Conservation (phyloP, 257 asterid species). For the Solanum virginianum region DNA sequence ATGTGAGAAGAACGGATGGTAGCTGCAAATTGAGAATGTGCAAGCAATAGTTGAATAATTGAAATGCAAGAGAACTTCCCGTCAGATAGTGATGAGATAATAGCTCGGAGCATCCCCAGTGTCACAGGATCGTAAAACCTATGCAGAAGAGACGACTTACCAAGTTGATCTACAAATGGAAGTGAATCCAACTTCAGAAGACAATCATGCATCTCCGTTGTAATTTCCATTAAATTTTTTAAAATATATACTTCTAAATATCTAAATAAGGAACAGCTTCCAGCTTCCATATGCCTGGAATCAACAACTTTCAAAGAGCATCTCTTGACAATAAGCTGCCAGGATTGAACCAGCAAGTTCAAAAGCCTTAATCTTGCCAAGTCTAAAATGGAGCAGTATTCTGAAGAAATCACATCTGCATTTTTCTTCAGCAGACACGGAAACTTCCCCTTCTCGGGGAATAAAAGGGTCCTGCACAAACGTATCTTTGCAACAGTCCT, state of each 20-base stretch:
- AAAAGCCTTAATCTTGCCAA: slow-evolving; percentile 41
- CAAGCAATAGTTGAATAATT: slow-evolving; percentile 56
- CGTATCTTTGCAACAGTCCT: slow-evolving; percentile 54
- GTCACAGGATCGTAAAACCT: slow-evolving; percentile 73
- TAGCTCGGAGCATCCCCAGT: slow-evolving; percentile 45
- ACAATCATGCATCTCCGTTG: slow-evolving; percentile 31
- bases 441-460: slow-evolving; percentile 17
- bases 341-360: slow-evolving; percentile 46
- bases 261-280: slow-evolving; percentile 28
- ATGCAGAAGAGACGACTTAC: slow-evolving; percentile 47
- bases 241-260: slow-evolving; percentile 54
- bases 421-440: slow-evolving; percentile 14
- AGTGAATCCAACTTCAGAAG: slow-evolving; percentile 51
- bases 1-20: slow-evolving; percentile 29
- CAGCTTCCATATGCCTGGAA: slow-evolving; percentile 22
- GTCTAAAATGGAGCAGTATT: slow-evolving; percentile 23
- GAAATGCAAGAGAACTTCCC: slow-evolving; percentile 59
- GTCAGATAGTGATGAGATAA: slow-evolving; percentile 38
- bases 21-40: slow-evolving; percentile 59
- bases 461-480: slow-evolving; percentile 51
- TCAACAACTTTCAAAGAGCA: slow-evolving; percentile 18
- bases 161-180: slow-evolving; percentile 54
- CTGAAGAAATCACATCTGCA: slow-evolving; percentile 6
- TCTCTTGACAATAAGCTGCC: slow-evolving; percentile 55
- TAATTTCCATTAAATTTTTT: slow-evolving; percentile 41